Percentiles rank a stretch among this genome's conserved stretches.
phyloP scores from a whole-genome alignment of 805 yeast genomes.

The Cyberlindnera subsufficiens region DNA sequence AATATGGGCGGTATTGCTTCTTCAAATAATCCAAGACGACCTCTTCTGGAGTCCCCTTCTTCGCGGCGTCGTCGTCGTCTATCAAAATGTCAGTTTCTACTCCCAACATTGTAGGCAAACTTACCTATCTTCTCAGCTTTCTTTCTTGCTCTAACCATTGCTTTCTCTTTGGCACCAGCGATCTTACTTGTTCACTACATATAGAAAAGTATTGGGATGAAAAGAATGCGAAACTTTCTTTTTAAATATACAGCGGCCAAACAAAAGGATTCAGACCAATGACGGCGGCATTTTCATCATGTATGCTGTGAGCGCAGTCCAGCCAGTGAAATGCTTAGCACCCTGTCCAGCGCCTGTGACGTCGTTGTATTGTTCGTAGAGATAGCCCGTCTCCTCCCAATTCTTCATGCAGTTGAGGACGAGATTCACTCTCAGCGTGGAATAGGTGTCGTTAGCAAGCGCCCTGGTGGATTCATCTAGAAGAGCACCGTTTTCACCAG shows the following conservation, averaged over 20 bases:
- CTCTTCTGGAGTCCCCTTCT: constrained; percentile 23
- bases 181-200: too few relatives aligned
- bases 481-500: constrained; percentile 16
- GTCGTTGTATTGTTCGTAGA: constrained; percentile 90
- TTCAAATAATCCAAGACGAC: constrained; percentile 32
- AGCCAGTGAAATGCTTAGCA: constrained; percentile 86
- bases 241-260: too few relatives aligned
- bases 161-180: too few relatives aligned
- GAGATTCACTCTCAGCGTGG: constrained; percentile 55
- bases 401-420: constrained; percentile 63
- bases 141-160: too few relatives aligned
- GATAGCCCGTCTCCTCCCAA: constrained; percentile 72
- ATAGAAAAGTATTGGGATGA: too few relatives aligned
- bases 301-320: constrained; percentile 79
- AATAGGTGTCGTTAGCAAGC: constrained; percentile 45
- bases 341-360: constrained; percentile 69
- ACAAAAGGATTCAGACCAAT: neutral
- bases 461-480: constrained; percentile 25
- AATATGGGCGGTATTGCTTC: constrained; percentile 43
- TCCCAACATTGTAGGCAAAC: too few relatives aligned
- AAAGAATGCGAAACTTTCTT: too few relatives aligned
- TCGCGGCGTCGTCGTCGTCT: neutral
- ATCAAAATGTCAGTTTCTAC: too few relatives aligned
- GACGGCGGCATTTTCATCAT: constrained; percentile 73
- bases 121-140: too few relatives aligned